Evolutionary conservation across 441 rosid species (phyloP).

Genomic region (Metrosideros polymorpha): DNA sequence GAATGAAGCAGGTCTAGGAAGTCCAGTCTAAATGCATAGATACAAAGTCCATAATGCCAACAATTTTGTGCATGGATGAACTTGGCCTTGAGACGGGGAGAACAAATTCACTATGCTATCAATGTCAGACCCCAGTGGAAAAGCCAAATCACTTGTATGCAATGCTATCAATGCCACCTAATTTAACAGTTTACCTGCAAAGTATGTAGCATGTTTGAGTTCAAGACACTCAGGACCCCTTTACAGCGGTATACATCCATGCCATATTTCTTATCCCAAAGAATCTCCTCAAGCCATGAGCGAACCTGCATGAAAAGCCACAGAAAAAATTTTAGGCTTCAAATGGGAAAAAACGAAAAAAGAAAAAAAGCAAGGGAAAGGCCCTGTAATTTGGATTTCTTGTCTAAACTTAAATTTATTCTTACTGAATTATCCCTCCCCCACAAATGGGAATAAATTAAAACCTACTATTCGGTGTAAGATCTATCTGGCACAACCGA

Average conservation of each 20-base stretch:
- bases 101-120: background rate
- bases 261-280: constrained; percentile 74
- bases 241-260: constrained; percentile 94
- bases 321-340: background rate
- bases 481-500: background rate
- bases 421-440: background rate
- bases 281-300: constrained; percentile 84
- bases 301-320: constrained; percentile 35
- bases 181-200: constrained; percentile 54
- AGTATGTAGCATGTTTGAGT: constrained; percentile 74
- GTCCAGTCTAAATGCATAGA: background rate
- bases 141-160: background rate
- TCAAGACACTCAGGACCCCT: constrained; percentile 57
- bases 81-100: background rate
- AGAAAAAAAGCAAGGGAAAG: background rate
- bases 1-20: background rate
- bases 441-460: background rate
- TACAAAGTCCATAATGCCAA: background rate
- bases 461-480: background rate
- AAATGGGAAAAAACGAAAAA: background rate
- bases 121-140: background rate
- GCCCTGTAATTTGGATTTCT: background rate
- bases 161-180: background rate
- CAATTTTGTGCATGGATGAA: background rate
- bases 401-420: background rate